Evolutionary conservation across 106 monocot genomes (phyloP).

Genomic region (Dioscorea dumetorum): DNA sequence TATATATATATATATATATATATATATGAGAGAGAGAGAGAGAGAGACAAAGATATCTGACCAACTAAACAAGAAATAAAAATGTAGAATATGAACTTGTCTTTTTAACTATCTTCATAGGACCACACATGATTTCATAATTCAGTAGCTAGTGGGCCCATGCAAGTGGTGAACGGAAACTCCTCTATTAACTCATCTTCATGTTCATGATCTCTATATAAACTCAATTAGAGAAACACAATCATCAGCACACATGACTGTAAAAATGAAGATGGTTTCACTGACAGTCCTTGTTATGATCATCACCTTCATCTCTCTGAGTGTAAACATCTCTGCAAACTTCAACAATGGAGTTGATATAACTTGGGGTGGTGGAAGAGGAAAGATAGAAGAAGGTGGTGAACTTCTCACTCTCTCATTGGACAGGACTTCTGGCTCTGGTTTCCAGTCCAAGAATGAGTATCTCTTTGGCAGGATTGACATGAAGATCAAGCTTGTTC

Average conservation of each 20-base stretch:
- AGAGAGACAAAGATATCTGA: no score
- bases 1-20: no score
- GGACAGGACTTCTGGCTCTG: conserved; percentile 10
- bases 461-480: conserved; percentile 24
- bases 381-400: conserved; percentile 1
- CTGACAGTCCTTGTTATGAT: background rate
- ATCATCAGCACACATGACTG: background rate
- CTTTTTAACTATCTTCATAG: no score
- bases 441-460: conserved; percentile 11
- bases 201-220: no score
- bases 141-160: no score
- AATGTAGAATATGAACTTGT: no score
- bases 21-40: no score
- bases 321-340: background rate
- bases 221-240: no score
- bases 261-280: background rate
- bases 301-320: background rate
- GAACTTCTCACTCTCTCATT: conserved; percentile 12
- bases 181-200: no score
- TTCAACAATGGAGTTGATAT: conserved; percentile 14
- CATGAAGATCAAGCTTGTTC: conserved; percentile 27
- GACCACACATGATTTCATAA: no score
- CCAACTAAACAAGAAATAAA: no score
- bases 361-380: conserved; percentile 8
- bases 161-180: no score